phyloP scores from a whole-genome alignment of 805 yeast species.

The Yarrowia sp. region DNA sequence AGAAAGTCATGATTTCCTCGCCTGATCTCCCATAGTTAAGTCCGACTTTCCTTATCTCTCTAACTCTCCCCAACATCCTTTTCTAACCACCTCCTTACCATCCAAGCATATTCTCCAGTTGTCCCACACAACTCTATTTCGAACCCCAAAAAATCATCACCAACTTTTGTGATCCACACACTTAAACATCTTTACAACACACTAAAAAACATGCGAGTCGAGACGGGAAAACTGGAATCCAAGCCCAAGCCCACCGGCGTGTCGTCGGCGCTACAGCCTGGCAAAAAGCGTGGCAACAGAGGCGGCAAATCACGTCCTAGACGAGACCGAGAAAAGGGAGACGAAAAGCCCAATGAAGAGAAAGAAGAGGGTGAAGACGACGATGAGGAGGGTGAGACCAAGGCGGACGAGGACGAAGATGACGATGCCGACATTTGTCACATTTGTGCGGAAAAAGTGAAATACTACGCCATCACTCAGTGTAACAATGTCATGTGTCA shows the following conservation, averaged over 20 bases:
- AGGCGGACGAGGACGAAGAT: background rate
- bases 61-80: background rate
- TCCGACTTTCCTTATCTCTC: background rate
- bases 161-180: background rate
- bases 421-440: conserved; percentile 46
- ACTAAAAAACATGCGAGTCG: background rate
- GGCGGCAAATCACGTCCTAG: conserved; percentile 7
- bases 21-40: too few species aligned
- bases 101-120: background rate
- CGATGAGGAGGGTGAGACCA: background rate
- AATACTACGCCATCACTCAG: conserved; percentile 65
- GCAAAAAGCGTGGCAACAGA: background rate
- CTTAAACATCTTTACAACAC: background rate
- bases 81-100: background rate
- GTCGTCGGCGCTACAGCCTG: conserved; percentile 8
- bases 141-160: conserved; percentile 3
- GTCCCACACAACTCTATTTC: background rate
- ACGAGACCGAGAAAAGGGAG: background rate
- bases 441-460: conserved; percentile 75
- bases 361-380: background rate
- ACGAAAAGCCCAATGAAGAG: background rate
- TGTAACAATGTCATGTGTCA: conserved; percentile 87
- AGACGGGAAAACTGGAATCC: conserved; percentile 17
- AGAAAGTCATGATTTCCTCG: too few species aligned
- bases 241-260: conserved; percentile 25